Evolutionary conservation across 2,329 filamentous ascomycete species (phyloP), one percentile per base, ranked within the genome.

Genomic region (Triangularia setosa): DNA sequence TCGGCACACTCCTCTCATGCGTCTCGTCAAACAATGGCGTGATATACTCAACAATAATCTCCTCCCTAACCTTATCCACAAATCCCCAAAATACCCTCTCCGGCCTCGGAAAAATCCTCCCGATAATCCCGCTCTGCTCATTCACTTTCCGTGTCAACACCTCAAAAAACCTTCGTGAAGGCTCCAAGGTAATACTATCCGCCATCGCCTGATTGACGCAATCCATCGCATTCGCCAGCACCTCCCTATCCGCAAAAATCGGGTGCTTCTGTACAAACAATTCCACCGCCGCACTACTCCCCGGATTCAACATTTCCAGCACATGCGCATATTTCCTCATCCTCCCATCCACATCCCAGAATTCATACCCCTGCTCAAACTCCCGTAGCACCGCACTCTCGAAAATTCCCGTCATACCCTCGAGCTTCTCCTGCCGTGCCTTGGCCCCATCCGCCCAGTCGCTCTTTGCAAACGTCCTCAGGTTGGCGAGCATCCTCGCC

Each of bases 281-380:
- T 61, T 98, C 92, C 57, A 96, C 82, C 9, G 87, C 92, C 14
- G 90, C 88, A 48, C 84, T 83, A 16, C 92, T 93, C 25, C 91
- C 92, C 40, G n/a, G n/a, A 74, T 96, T 96, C 54, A 99, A 81
- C 1, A 85, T 84, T 64, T 91, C 87, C 63, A 99, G 79, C 16
- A 99, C 93, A 70, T 92, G 87, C 1, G 93, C 93, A 76, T 97
- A 98, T 72, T 90, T 87, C 70, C 85, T 87, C 94, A 98, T 97
- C 61, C 88, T 84, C 1, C 92, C 93, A 69, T 96, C 90, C 61
- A 96, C 87, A 75, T 99, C 94, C 79, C 90, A 91, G 53, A 87
- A 88, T 74, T 95, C 92, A 69, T 96, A 96, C 3, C 92, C 95
- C 73, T 95, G 90, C 76, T 96, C 91, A 70, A 99, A 99, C 75